These are phyloP conservation scores for Sphaceloma murrayae DNA, from an alignment of 2,329 filamentous ascomycete genomes.

Conservation along the genomic window DNA sequence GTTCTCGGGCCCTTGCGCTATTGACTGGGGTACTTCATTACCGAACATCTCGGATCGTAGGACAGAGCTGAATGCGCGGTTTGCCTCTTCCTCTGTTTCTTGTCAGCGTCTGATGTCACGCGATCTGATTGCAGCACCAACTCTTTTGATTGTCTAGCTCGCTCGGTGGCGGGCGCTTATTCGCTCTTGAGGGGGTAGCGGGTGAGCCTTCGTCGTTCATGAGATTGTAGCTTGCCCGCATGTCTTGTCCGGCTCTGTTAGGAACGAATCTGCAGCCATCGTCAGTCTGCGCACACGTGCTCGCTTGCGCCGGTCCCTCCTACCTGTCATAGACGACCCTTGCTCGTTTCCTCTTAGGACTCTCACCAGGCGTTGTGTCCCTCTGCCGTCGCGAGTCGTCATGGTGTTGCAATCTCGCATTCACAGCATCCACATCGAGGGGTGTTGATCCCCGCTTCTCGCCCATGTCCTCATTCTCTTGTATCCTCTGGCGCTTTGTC, in stretches of 20 bases:
- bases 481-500: conserved; percentile 35
- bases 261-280: conserved; percentile 81
- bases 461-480: conserved; percentile 20
- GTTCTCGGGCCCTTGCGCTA: conserved; percentile 53
- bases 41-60: conserved; percentile 90
- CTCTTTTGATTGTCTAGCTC: conserved; percentile 92
- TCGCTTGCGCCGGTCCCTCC: too few relatives aligned
- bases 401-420: conserved; percentile 52
- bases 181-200: conserved; percentile 66
- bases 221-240: conserved; percentile 85
- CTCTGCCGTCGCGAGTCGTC: conserved; percentile 50
- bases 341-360: conserved; percentile 60
- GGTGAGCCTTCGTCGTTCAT: conserved; percentile 89
- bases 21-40: conserved; percentile 71
- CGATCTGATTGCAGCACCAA: conserved; percentile 36
- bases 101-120: background rate
- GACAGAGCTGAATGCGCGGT: conserved; percentile 80
- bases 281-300: too few relatives aligned
- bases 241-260: conserved; percentile 81
- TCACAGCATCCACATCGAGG: conserved; percentile 50
- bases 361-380: conserved; percentile 54
- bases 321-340: conserved; percentile 46
- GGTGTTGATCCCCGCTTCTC: conserved; percentile 40
- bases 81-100: conserved; percentile 72
- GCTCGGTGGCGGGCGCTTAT: conserved; percentile 75